Conservation (phyloP, 1,284 basidiomycete species). For the Vanrija pseudolonga region DNA sequence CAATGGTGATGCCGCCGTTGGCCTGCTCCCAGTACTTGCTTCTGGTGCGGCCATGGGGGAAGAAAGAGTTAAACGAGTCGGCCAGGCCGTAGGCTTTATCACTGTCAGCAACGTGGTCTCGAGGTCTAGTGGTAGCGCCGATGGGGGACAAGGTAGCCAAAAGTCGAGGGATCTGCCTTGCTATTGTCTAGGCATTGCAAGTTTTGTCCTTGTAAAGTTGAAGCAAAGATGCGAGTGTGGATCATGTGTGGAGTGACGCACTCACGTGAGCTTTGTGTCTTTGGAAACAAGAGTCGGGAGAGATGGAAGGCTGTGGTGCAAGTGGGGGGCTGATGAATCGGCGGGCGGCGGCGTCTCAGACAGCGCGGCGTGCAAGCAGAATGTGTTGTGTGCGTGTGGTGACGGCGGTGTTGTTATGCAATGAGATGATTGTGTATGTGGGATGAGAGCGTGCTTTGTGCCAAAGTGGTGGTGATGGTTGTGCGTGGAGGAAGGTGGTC, state of each 20-base stretch:
- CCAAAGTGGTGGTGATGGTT: no score
- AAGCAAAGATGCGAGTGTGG: no score
- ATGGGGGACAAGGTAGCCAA: slow-evolving; percentile 11
- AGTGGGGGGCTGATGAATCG: neutral
- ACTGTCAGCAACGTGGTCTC: neutral
- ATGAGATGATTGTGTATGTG: neutral
- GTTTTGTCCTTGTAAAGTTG: no score
- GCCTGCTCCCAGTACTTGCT: slow-evolving; percentile 10
- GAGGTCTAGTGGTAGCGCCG: neutral
- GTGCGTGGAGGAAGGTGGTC: no score
- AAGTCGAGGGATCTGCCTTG: no score
- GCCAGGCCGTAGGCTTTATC: neutral
- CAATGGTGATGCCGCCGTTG: neutral
- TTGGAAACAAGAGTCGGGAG: no score
- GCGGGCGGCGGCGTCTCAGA: no score
- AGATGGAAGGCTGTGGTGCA: neutral
- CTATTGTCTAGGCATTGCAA: no score
- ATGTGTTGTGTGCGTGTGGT: neutral
- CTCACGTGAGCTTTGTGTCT: neutral
- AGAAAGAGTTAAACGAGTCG: neutral
- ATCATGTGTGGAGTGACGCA: neutral
- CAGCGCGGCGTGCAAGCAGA: neutral
- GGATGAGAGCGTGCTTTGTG: no score
- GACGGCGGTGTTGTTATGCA: neutral
- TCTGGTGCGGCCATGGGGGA: slow-evolving; percentile 11